Conservation (phyloP, 2,329 filamentous ascomycete species). For the Aspergillus sp. region DNA sequence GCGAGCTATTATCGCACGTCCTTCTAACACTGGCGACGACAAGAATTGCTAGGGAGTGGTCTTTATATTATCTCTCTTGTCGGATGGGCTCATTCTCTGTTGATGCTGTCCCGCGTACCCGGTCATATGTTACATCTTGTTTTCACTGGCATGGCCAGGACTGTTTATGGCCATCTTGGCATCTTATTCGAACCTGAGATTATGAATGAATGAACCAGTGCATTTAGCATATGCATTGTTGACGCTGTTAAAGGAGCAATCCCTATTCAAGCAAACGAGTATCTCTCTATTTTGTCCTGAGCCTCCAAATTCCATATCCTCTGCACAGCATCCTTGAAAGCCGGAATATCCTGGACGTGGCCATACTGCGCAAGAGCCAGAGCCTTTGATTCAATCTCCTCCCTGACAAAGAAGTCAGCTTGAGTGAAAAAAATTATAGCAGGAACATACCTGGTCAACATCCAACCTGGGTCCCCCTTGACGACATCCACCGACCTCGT, state of each 20-base stretch:
- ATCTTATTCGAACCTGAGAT: too few species aligned
- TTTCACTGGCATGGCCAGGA: too few species aligned
- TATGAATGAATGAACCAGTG: too few species aligned
- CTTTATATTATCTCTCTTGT: too few species aligned
- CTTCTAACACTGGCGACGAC: too few species aligned
- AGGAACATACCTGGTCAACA: slow-evolving; percentile 26
- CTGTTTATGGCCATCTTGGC: too few species aligned
- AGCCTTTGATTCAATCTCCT: not conserved
- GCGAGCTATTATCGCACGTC: not conserved
- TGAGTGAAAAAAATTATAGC: too few species aligned
- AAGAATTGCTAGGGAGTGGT: too few species aligned
- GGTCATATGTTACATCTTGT: too few species aligned
- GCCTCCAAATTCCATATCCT: not conserved
- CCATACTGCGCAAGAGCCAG: not conserved
- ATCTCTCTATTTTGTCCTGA: not conserved
- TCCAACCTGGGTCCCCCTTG: slow-evolving; percentile 30
- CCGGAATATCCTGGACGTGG: not conserved
- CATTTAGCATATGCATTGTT: too few species aligned
- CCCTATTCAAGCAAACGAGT: not conserved
- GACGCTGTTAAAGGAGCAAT: not conserved
- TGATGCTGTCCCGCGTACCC: too few species aligned
- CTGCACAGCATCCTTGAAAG: not conserved
- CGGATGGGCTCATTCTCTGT: too few species aligned
- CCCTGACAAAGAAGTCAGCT: not conserved
- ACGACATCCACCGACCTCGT: slow-evolving; percentile 24